phyloP scores from a whole-genome alignment of 805 yeast genomes.

The Metschnikowia sp. region DNA sequence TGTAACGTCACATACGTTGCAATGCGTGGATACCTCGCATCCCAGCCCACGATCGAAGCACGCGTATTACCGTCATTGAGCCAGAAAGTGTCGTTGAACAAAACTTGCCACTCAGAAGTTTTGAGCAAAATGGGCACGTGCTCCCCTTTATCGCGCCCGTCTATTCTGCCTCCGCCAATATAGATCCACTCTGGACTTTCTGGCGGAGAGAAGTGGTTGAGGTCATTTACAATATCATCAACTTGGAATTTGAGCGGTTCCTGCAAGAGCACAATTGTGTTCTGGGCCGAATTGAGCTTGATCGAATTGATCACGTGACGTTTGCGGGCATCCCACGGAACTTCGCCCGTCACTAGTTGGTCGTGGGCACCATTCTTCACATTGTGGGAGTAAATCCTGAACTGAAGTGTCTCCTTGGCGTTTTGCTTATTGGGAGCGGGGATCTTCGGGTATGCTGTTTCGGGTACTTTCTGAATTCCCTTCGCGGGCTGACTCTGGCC shows the following conservation, averaged over 20 bases:
- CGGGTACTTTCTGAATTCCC: not conserved
- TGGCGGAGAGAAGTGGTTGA: conserved; percentile 9
- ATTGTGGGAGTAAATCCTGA: conserved; percentile 37
- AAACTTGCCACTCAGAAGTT: conserved; percentile 16
- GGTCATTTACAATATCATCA: conserved; percentile 15
- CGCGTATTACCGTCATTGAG: conserved; percentile 14
- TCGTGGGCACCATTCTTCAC: conserved; percentile 30
- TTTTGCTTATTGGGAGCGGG: conserved; percentile 13
- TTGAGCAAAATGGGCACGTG: conserved; percentile 18
- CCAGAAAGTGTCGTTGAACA: conserved; percentile 19
- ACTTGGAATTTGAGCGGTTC: conserved; percentile 19
- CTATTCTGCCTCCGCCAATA: conserved; percentile 17
- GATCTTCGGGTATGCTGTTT: conserved; percentile 3
- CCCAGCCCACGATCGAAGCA: conserved; percentile 17
- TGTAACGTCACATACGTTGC: conserved; percentile 18
- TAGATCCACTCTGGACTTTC: conserved; percentile 15
- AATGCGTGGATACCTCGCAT: conserved; percentile 19
- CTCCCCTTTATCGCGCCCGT: conserved; percentile 18
- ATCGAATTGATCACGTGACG: conserved; percentile 16
- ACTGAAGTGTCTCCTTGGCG: conserved; percentile 15
- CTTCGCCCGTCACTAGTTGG: conserved; percentile 24
- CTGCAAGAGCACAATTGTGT: conserved; percentile 19
- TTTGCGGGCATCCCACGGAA: conserved; percentile 23
- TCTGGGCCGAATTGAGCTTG: conserved; percentile 19
- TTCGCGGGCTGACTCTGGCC: no score